Evolutionary conservation across 208 protist genomes (phyloP).

Genomic region (Herpetomonas tarakana): DNA sequence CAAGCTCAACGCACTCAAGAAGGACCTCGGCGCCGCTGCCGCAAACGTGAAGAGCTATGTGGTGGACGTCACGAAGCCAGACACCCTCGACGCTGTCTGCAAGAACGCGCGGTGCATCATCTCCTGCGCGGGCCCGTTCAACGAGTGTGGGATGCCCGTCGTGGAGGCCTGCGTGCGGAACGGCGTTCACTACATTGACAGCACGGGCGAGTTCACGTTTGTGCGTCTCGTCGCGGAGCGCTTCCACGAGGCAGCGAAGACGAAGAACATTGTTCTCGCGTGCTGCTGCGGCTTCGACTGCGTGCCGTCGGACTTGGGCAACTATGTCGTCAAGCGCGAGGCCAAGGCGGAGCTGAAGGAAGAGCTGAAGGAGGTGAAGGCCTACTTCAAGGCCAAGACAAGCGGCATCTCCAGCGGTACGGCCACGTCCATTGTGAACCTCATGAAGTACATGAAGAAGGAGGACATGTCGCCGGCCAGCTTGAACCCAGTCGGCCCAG

Average conservation of each 20-base stretch:
- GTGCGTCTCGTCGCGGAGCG: slow-evolving; percentile 61
- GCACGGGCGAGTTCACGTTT: slow-evolving; percentile 87
- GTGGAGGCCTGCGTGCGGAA: slow-evolving; percentile 84
- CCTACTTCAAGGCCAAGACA: slow-evolving; percentile 29
- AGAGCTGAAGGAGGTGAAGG: slow-evolving; percentile 38
- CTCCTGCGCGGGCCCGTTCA: slow-evolving; percentile 81
- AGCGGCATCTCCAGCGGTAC: slow-evolving; percentile 67
- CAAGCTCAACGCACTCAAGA: slow-evolving; percentile 52
- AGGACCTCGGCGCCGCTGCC: slow-evolving; percentile 34
- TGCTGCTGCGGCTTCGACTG: slow-evolving; percentile 88
- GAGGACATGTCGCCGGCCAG: slow-evolving; percentile 38
- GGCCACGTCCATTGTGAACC: slow-evolving; percentile 34
- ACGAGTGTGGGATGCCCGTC: slow-evolving; percentile 71
- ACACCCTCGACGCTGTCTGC: slow-evolving; percentile 54
- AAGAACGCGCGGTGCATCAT: slow-evolving; percentile 54
- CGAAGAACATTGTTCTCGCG: slow-evolving; percentile 60
- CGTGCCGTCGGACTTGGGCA: slow-evolving; percentile 85
- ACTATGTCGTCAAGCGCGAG: slow-evolving; percentile 59
- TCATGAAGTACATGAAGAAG: slow-evolving; percentile 21
- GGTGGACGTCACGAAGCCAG: slow-evolving; percentile 38
- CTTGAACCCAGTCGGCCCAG: slow-evolving; percentile 32
- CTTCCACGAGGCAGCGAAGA: slow-evolving; percentile 63
- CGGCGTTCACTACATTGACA: slow-evolving; percentile 89
- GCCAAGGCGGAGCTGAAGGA: no score
- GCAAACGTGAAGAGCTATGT: slow-evolving; percentile 30